A percentile compares a stretch with the other conserved stretches of the same genome.
Evolutionary conservation across 78 protist genomes (phyloP).

Genomic region (Protostelium mycophagum): DNA sequence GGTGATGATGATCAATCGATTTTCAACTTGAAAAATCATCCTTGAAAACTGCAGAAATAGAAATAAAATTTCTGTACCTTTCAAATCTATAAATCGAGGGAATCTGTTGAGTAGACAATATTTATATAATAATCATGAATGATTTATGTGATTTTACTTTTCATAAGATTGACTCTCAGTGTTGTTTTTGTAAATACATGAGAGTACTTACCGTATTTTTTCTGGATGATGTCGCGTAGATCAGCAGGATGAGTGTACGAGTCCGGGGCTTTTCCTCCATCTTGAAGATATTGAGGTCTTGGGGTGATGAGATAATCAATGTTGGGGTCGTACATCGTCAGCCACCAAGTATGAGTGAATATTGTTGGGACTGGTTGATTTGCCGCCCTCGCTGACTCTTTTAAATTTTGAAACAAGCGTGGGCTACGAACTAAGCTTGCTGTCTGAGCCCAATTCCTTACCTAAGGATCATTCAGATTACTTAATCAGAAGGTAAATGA

Average conservation of each 20-base stretch:
- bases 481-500: too few species aligned
- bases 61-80: too few species aligned
- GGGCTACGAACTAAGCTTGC: not conserved
- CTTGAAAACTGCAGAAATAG: too few species aligned
- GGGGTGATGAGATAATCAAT: not conserved
- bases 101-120: too few species aligned
- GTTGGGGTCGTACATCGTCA: not conserved
- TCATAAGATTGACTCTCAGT: too few species aligned
- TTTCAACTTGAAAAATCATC: too few species aligned
- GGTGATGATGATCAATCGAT: too few species aligned
- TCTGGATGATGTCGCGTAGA: not conserved
- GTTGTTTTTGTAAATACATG: too few species aligned
- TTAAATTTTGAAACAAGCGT: not conserved
- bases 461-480: too few species aligned
- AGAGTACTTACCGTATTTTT: not conserved
- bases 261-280: not conserved
- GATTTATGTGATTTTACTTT: too few species aligned
- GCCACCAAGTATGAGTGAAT: not conserved
- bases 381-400: not conserved
- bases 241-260: not conserved
- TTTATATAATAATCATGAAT: too few species aligned
- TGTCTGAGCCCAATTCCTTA: not conserved
- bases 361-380: not conserved
- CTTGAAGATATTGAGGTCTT: not conserved
- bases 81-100: too few species aligned